Percentiles rank a stretch among this genome's conserved stretches.
Evolutionary conservation across 768 basidiomycete genomes (phyloP).

Genomic region (Dioszegia hungarica): DNA sequence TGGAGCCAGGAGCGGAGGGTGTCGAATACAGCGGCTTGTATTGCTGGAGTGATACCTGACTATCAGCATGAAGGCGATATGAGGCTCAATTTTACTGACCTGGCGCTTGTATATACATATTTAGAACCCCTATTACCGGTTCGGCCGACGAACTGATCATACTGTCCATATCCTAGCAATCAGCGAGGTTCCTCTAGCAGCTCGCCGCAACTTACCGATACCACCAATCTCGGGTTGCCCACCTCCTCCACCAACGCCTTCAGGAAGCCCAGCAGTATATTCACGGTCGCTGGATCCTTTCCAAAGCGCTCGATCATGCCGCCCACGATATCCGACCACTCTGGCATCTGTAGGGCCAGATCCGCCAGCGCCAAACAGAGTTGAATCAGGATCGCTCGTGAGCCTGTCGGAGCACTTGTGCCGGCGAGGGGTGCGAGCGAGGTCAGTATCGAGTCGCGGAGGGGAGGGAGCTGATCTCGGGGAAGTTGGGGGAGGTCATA

Average conservation of each 20-base stretch:
- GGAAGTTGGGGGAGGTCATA: constrained; percentile 91
- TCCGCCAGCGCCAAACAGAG: constrained; percentile 85
- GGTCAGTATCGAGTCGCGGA: constrained; percentile 79
- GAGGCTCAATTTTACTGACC: constrained; percentile 69
- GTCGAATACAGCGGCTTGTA: constrained; percentile 76
- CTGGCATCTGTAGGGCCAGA: constrained; percentile 73
- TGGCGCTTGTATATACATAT: constrained; percentile 80
- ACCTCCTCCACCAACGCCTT: constrained; percentile 85
- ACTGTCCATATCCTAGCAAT: constrained; percentile 5
- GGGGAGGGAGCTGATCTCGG: constrained; percentile 62
- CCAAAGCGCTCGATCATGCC: constrained; percentile 81
- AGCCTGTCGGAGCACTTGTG: constrained; percentile 58
- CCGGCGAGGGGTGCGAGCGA: constrained; percentile 62
- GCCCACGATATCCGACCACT: constrained; percentile 77
- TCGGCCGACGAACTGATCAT: constrained; percentile 51
- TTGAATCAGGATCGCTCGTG: constrained; percentile 78
- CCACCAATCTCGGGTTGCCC: constrained; percentile 76
- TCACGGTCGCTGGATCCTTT: constrained; percentile 73
- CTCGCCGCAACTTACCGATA: constrained; percentile 72
- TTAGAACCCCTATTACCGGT: constrained; percentile 69
- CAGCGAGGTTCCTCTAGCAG: no score
- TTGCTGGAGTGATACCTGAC: constrained; percentile 70
- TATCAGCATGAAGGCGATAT: neutral
- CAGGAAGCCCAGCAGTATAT: constrained; percentile 79
- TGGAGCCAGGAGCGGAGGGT: constrained; percentile 82